A percentile compares a stretch with the other conserved stretches of the same genome.
Evolutionary conservation across 2,329 filamentous ascomycete species (phyloP).

Genomic region (Colletotrichum sp.): DNA sequence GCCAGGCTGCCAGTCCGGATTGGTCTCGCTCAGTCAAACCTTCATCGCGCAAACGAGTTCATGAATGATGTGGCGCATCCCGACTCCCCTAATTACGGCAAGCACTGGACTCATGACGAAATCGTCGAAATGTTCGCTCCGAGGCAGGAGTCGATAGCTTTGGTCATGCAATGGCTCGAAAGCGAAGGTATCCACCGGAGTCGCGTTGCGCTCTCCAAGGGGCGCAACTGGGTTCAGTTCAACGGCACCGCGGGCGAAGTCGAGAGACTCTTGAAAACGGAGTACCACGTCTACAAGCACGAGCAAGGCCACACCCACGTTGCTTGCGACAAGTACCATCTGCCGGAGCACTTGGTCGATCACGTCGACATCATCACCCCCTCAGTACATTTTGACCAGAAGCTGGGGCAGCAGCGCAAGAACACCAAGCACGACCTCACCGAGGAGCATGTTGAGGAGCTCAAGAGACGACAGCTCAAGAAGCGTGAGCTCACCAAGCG

Average conservation of each 20-base stretch:
- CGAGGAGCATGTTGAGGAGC: conserved; percentile 26
- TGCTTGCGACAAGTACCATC: conserved; percentile 45
- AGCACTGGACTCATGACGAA: conserved; percentile 50
- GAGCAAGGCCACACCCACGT: conserved; percentile 36
- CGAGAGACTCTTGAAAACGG: conserved; percentile 56
- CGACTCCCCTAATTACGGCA: conserved; percentile 47
- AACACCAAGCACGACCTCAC: conserved; percentile 26
- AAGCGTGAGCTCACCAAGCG: conserved; percentile 16
- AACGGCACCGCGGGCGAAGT: conserved; percentile 58
- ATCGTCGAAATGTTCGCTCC: conserved; percentile 49
- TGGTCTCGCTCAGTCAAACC: conserved; percentile 23
- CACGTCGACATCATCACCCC: conserved; percentile 48
- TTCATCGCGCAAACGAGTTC: conserved; percentile 22
- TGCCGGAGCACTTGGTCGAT: conserved; percentile 39
- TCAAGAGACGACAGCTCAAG: conserved; percentile 26
- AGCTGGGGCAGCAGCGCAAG: conserved; percentile 29
- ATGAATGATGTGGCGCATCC: conserved; percentile 36
- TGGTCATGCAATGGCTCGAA: conserved; percentile 59
- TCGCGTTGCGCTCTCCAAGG: conserved; percentile 54
- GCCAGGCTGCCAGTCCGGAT: conserved; percentile 21
- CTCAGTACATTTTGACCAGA: conserved; percentile 42
- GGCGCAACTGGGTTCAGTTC: conserved; percentile 59
- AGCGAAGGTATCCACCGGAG: conserved; percentile 52
- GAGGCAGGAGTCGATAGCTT: conserved; percentile 47
- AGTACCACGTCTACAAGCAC: conserved; percentile 58